phyloP scores from a whole-genome alignment of 768 basidiomycete species.

The Suillus paluster region DNA sequence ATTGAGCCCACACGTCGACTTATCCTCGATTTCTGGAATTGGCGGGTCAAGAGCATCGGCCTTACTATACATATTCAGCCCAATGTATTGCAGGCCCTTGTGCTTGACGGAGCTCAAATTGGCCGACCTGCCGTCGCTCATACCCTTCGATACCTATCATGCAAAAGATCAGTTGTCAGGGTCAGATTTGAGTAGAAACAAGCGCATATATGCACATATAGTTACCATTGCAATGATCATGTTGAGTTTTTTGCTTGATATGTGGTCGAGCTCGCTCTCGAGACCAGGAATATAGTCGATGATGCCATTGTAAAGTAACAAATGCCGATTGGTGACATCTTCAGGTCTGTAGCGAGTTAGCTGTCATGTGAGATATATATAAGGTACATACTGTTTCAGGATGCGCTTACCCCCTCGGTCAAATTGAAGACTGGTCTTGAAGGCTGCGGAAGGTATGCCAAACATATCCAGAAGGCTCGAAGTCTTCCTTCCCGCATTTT shows the following conservation, averaged over 20 bases:
- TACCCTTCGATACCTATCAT: not conserved
- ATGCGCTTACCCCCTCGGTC: not conserved
- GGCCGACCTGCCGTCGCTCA: not conserved
- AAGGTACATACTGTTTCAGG: not conserved
- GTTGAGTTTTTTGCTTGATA: not conserved
- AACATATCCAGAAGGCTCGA: too few species aligned
- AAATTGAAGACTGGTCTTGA: not conserved
- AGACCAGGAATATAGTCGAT: not conserved
- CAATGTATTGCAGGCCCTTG: slow-evolving; percentile 1
- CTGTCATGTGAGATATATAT: not conserved
- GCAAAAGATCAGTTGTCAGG: not conserved
- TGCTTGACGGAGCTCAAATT: slow-evolving; percentile 8
- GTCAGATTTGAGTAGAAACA: not conserved
- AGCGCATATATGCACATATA: slow-evolving; percentile 4
- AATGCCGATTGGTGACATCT: not conserved
- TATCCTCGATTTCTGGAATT: not conserved
- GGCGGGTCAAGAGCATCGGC: not conserved
- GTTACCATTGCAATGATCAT: slow-evolving; percentile 1
- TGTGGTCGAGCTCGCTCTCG: not conserved
- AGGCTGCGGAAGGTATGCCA: too few species aligned
- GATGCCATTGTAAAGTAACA: not conserved
- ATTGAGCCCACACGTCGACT: slow-evolving; percentile 6
- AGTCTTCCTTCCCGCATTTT: too few species aligned
- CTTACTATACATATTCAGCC: not conserved
- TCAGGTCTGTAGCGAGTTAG: not conserved